Base-by-base conservation (phyloP, 1,139 yeast species). In the Geotrichum fermentans region DNA sequence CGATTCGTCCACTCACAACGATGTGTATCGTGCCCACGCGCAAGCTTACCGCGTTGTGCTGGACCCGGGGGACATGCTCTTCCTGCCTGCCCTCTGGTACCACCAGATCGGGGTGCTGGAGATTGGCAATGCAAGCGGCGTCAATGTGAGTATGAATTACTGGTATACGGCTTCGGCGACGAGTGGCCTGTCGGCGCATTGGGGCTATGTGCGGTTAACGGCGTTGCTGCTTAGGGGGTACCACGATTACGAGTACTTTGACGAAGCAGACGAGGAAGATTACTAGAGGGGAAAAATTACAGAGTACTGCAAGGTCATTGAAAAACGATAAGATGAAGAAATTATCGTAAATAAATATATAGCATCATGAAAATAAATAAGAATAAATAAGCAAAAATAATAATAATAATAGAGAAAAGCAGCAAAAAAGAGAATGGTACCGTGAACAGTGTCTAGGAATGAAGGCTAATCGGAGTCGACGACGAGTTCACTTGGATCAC, bases 11-110 rank as follows among this genome's bases (percentile, higher is more conserved):
- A 52, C 59, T 4, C 49, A 43, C 30, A 52, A 59, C 44, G 40
- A 43, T 16, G 39, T 60, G 13, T 58, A 47, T 47, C 40, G 42
- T 10, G 43, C 42, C 26, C 55, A 62, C 47, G 56, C 61, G 28
- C 54, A 55, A 28, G 59, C 58, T 21, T 64, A 60, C 47, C 54
- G 56, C 13, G 68, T 69, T 8, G 60, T 55, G 32, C 48, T 69
- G 22, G 49, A 55, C 5, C 67, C 71, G 0, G 73, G 73, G 4
- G 71, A 70, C 46, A 60, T 64, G 43, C 61, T 70, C 33, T 70
- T 63, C 50, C 55, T 70, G 17, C 73, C 73, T 1, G 69, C 73
- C 2, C 57, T 70, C 40, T 70, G 73, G 73, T 70, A 68, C 52
- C 73, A 70, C 46, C 70, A 69, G 54, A 58, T 67, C 1, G 59